Conservation (phyloP, 352 stramenopile genomes). For the Phytophthora aleatoria region DNA sequence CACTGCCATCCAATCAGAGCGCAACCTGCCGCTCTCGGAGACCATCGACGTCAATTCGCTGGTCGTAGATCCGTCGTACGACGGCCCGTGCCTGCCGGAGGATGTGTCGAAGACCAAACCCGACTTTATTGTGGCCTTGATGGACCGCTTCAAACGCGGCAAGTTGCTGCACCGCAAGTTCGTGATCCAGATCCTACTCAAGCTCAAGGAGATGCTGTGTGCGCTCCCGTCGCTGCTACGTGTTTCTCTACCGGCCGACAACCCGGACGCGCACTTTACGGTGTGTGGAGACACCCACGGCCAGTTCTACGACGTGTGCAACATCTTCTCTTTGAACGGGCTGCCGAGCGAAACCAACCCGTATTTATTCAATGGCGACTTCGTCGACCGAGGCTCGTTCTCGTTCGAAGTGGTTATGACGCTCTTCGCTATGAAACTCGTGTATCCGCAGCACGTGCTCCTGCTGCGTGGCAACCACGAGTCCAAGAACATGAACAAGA, state of each 20-base stretch:
- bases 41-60: constrained; percentile 91
- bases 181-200: constrained; percentile 95
- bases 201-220: constrained; percentile 92
- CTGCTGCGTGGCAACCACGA: constrained; percentile 98
- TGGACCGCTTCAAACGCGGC: constrained; percentile 96
- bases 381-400: constrained; percentile 99
- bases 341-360: constrained; percentile 94
- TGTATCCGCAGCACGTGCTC: constrained; percentile 93
- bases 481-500: constrained; percentile 99
- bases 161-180: constrained; percentile 99
- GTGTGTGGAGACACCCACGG: constrained; percentile 99
- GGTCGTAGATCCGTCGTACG: constrained; percentile 81
- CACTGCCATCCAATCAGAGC: constrained; percentile 96
- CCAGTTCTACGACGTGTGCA: constrained; percentile 99
- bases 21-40: constrained; percentile 91
- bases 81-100: constrained; percentile 72
- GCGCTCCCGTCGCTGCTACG: constrained; percentile 92
- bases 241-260: constrained; percentile 53
- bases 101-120: constrained; percentile 58
- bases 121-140: constrained; percentile 91
- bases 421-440: constrained; percentile 97
- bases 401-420: constrained; percentile 98
- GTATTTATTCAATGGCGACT: constrained; percentile 99
- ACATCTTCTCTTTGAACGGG: constrained; percentile 99
- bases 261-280: constrained; percentile 85